These are phyloP conservation scores for Edhazardia aedis DNA, from an alignment of 371 early-diverging fungal species.

Conservation along the genomic window DNA sequence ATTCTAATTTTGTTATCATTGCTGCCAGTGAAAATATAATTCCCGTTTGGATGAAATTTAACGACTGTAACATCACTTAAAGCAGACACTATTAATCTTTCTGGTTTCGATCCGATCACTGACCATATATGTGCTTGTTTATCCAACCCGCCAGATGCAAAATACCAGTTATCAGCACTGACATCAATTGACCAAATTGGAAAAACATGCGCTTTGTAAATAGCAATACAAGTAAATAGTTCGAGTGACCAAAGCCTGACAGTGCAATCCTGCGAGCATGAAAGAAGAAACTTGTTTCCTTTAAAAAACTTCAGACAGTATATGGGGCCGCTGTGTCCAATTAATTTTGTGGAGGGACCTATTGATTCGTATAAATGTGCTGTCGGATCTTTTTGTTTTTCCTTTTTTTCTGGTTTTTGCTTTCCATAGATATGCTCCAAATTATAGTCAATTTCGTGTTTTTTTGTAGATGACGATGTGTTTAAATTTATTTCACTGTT, in stretches of 20 bases:
- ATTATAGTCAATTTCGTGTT: too few species aligned
- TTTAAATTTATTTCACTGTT: neutral
- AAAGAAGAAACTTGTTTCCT: conserved; percentile 64
- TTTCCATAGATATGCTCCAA: too few species aligned
- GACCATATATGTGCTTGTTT: conserved; percentile 81
- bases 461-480: too few species aligned
- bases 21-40: conserved; percentile 77
- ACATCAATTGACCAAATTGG: conserved; percentile 85
- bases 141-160: conserved; percentile 84
- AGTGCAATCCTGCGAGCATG: conserved; percentile 79
- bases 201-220: conserved; percentile 83
- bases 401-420: too few species aligned
- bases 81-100: conserved; percentile 86
- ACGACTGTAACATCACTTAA: conserved; percentile 76
- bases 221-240: conserved; percentile 61
- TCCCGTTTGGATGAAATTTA: conserved; percentile 86
- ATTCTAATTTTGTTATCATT: conserved; percentile 73
- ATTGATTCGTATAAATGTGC: neutral
- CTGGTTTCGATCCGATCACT: conserved; percentile 69
- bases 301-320: conserved; percentile 67
- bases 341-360: conserved; percentile 47
- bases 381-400: too few species aligned
- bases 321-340: conserved; percentile 87
- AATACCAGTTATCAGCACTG: conserved; percentile 69
- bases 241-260: conserved; percentile 80